Percentiles rank a stretch among this genome's conserved stretches.
Conservation (phyloP, 1,284 basidiomycete genomes). For the Trichosporon faecale region DNA sequence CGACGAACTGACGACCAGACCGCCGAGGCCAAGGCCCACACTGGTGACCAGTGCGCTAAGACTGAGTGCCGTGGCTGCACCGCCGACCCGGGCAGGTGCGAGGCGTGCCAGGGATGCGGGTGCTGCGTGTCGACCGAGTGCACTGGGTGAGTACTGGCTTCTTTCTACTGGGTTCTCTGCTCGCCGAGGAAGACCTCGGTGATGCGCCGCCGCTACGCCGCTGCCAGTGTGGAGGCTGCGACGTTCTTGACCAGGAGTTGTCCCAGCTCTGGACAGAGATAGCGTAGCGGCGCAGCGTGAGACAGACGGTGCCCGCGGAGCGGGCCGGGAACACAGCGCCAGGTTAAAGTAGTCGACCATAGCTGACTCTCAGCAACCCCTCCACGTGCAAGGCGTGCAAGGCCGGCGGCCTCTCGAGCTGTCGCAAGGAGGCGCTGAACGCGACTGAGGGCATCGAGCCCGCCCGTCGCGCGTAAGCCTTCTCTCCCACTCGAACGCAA, state of each 20-base stretch:
- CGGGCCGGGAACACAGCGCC: no score
- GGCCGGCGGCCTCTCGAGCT: slow-evolving; percentile 36
- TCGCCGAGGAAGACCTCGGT: no score
- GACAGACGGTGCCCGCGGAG: no score
- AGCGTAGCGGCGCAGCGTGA: no score
- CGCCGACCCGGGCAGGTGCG: slow-evolving; percentile 39
- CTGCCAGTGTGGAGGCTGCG: no score
- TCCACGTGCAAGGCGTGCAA: slow-evolving; percentile 45
- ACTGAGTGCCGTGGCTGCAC: slow-evolving; percentile 42
- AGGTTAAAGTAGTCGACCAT: no score
- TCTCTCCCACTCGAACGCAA: not conserved
- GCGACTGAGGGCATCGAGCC: slow-evolving; percentile 46
- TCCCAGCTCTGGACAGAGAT: no score
- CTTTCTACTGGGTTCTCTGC: no score
- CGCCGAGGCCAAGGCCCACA: not conserved
- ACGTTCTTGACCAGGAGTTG: no score
- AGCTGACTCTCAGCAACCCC: slow-evolving; percentile 35
- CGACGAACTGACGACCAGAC: slow-evolving; percentile 12
- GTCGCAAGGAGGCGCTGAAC: slow-evolving; percentile 40
- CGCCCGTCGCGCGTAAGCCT: slow-evolving; percentile 22
- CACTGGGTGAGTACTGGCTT: slow-evolving; percentile 40
- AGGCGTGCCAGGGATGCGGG: slow-evolving; percentile 43
- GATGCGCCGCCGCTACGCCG: no score
- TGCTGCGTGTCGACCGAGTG: slow-evolving; percentile 47
- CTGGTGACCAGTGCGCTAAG: slow-evolving; percentile 41